These are phyloP conservation scores for Myrica gale DNA, from an alignment of 306 rosid species.

Conservation along the genomic window DNA sequence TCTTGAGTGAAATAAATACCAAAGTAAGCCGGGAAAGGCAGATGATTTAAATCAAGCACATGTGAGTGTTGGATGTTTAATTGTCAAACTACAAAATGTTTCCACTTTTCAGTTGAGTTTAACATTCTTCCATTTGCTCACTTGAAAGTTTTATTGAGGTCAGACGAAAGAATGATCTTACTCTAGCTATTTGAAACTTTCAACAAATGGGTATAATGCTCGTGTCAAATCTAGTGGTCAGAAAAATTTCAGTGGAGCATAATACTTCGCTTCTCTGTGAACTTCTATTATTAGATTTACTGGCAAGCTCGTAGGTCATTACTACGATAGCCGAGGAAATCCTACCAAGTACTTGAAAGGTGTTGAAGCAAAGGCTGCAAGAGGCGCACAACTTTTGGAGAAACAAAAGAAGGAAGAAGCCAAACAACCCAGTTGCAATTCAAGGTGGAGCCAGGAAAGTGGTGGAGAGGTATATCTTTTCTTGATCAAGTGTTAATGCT, in stretches of 20 bases:
- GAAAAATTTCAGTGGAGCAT: not conserved
- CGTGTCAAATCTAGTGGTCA: not conserved
- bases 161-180: not conserved
- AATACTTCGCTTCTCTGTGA: not conserved
- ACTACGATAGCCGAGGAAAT: conserved; percentile 69
- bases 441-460: conserved; percentile 90
- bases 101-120: not conserved
- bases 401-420: conserved; percentile 90
- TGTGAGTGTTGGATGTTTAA: no score
- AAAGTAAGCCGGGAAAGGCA: no score
- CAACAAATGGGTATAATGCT: not conserved
- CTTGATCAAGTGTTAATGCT: conserved; percentile 2
- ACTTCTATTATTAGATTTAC: conserved; percentile 48
- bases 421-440: conserved; percentile 75
- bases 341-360: conserved; percentile 89
- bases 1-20: no score
- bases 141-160: not conserved
- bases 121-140: not conserved
- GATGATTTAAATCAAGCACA: no score
- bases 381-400: conserved; percentile 90
- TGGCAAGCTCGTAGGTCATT: conserved; percentile 84
- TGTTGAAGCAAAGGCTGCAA: conserved; percentile 87
- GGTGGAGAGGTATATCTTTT: conserved; percentile 75
- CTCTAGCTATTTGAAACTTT: not conserved
- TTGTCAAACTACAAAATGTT: not conserved